Evolutionary conservation across 192 early-diverging fungal species (phyloP), one percentile per base, ranked within the genome.

Genomic region (Coemansia sp.): DNA sequence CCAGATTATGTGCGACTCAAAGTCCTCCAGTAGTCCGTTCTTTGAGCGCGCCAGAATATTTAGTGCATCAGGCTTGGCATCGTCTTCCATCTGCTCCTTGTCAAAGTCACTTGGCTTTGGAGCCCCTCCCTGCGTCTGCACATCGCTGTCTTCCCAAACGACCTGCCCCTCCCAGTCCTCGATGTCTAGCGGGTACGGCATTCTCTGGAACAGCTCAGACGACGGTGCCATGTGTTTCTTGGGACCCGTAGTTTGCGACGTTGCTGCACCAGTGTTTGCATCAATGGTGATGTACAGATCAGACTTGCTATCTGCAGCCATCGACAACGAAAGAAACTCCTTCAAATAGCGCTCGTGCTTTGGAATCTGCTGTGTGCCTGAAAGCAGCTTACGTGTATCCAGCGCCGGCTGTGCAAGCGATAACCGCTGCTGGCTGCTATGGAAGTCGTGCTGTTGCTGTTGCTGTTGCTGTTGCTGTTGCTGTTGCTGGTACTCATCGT

Each of bases 81-180:
- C 55, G 26, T 2, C 2, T 13, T 26, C 28, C 46, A 39, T 55
- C 16, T 46, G 35, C 23, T 25, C 43, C 20, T 23, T 70, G 29
- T 28, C 30, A 16, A 43, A 31, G 10, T 30, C 23, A n/a, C 37
- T 34, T 5, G 34, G n/a, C 9, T 61, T 61, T 21, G 16, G 8
- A 29, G 26, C 7, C 9, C 4, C 10, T 2, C 0, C n/a, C 7
- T 37, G 65, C 21, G 46, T 58, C 40, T 53, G 30, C 7, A 13
- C 62, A 29, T 87, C 82, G 29, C 75, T 77, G 51, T 80, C 84
- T 26, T 84, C 74, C 95, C 95, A 97, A 18, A 92, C 52, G 46
- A 97, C 88, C 7, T 87, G 74, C 25, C 91, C 86, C 64, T 97
- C 93, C 95, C 95, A 97, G 28, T 72, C 61, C 37, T 93, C 91